A percentile compares a stretch with the other conserved stretches of the same genome.
Evolutionary conservation across 768 basidiomycete species (phyloP).

Genomic region (Dentipellis fragilis): DNA sequence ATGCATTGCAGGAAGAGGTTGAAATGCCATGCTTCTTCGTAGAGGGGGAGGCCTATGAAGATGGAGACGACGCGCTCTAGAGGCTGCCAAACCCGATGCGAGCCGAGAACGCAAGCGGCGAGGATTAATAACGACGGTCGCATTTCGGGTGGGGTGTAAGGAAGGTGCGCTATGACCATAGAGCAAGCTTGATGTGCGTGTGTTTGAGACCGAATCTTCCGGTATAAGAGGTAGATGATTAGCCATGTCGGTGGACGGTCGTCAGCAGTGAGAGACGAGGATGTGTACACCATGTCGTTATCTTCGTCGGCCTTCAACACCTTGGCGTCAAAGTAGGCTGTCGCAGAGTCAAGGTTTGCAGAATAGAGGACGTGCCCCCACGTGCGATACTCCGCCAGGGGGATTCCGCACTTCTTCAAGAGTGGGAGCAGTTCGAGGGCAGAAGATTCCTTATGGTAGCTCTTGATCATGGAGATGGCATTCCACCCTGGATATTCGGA

Average conservation of each 20-base stretch:
- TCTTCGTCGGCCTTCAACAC: not conserved
- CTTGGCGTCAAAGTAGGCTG: not conserved
- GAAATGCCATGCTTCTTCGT: conserved; percentile 15
- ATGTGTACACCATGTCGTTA: not conserved
- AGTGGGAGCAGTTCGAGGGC: not conserved
- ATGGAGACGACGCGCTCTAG: conserved; percentile 31
- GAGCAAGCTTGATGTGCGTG: conserved; percentile 36
- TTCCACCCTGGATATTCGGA: too few species aligned
- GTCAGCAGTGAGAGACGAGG: not conserved
- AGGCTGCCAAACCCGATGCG: conserved; percentile 36
- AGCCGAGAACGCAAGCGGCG: conserved; percentile 36
- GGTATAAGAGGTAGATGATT: conserved; percentile 37
- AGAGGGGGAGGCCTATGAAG: conserved; percentile 18
- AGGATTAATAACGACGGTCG: conserved; percentile 38
- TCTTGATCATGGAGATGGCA: not conserved
- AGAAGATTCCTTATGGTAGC: not conserved
- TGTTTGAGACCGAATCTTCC: conserved; percentile 30
- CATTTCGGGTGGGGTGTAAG: conserved; percentile 20
- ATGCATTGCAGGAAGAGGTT: conserved; percentile 14
- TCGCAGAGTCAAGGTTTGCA: not conserved
- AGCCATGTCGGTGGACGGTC: conserved; percentile 39
- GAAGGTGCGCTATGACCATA: conserved; percentile 32
- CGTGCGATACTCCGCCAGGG: not conserved
- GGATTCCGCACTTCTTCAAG: not conserved
- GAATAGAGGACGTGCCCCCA: not conserved